Conservation (phyloP, 495 filamentous ascomycete genomes). For the Rostrohypoxylon terebratum region DNA sequence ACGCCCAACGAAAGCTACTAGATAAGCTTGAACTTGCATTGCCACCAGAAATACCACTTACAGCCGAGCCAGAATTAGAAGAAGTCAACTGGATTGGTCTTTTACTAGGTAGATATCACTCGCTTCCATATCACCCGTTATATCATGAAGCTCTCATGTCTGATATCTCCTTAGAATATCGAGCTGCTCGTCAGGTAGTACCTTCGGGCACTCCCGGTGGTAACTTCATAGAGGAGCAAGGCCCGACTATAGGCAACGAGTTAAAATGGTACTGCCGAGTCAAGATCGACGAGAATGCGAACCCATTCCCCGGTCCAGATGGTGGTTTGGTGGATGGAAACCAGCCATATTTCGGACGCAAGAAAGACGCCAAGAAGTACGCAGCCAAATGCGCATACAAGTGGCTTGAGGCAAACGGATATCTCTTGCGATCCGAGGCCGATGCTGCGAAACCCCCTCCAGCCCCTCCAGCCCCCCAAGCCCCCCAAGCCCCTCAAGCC, state of each 20-base stretch:
- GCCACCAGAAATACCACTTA: constrained; percentile 11
- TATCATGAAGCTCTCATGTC: not conserved
- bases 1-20: constrained; percentile 49
- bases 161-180: constrained; percentile 41
- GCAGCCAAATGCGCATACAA: constrained; percentile 58
- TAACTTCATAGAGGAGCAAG: constrained; percentile 15
- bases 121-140: not conserved
- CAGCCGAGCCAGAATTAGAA: constrained; percentile 43
- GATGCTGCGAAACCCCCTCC: constrained; percentile 29
- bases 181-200: constrained; percentile 23
- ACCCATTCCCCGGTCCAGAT: constrained; percentile 45
- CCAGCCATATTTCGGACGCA: constrained; percentile 48
- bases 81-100: constrained; percentile 55
- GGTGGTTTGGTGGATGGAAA: constrained; percentile 34
- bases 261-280: constrained; percentile 45
- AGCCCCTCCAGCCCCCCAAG: not conserved
- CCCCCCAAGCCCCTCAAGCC: not conserved
- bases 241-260: constrained; percentile 12
- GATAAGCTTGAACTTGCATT: constrained; percentile 47
- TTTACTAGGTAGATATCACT: constrained; percentile 45
- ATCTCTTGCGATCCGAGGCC: constrained; percentile 35
- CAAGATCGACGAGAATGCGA: constrained; percentile 25
- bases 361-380: constrained; percentile 61
- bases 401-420: constrained; percentile 49
- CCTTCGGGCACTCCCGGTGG: constrained; percentile 22